Evolutionary conservation across 2,329 filamentous ascomycete species (phyloP).

Genomic region (Aspergillus hiratsukae): DNA sequence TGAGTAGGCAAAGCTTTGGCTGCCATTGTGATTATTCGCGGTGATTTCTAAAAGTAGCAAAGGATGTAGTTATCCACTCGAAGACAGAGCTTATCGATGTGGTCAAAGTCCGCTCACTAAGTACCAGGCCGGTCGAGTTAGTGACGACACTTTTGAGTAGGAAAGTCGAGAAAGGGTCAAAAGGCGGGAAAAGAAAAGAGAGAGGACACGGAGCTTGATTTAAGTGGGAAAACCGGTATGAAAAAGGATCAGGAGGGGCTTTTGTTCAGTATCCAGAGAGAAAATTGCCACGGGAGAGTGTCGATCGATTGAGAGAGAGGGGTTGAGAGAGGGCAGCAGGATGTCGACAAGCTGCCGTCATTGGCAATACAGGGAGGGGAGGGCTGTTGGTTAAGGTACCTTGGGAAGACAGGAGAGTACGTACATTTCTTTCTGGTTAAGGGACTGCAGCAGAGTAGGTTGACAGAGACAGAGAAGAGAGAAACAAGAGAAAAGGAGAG

Average conservation of each 20-base stretch:
- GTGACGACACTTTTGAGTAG: neutral
- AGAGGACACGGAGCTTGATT: slow-evolving; percentile 16
- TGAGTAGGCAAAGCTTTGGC: slow-evolving; percentile 76
- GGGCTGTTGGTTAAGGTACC: neutral
- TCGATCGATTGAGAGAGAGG: slow-evolving; percentile 21
- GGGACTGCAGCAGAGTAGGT: neutral
- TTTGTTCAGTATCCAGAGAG: neutral
- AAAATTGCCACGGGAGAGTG: slow-evolving; percentile 22
- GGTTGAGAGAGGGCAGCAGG: neutral
- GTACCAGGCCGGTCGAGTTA: neutral
- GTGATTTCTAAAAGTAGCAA: neutral
- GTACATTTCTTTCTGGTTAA: slow-evolving; percentile 4
- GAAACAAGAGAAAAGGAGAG: slow-evolving; percentile 7
- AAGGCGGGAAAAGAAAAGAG: slow-evolving; percentile 12
- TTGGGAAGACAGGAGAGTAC: neutral
- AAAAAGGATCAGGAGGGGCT: slow-evolving; percentile 7
- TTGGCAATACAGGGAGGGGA: slow-evolving; percentile 12
- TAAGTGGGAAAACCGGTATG: slow-evolving; percentile 9
- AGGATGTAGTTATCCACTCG: neutral
- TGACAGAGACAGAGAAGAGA: slow-evolving; percentile 10
- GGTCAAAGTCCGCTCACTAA: slow-evolving; percentile 2
- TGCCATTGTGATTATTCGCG: slow-evolving; percentile 54
- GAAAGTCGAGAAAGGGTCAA: neutral
- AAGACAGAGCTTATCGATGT: neutral
- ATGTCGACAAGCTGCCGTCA: slow-evolving; percentile 30